A percentile compares a stretch with the other conserved stretches of the same genome.
Conservation (phyloP, 208 protist species). For the Trypanosoma boissoni region DNA sequence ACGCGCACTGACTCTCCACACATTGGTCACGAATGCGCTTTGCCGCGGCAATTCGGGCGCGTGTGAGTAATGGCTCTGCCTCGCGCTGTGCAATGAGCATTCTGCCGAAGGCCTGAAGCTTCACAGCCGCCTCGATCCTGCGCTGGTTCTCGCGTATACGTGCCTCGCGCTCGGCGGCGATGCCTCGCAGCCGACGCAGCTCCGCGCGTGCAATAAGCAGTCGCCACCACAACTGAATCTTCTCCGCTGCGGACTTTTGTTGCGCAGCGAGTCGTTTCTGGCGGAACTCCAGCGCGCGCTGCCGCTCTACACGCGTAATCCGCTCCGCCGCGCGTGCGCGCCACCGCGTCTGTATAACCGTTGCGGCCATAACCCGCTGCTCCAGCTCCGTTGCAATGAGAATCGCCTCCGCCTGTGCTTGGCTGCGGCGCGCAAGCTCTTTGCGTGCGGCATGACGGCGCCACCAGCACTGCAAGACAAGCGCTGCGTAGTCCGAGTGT, state of each 20-base stretch:
- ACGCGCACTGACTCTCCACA: slow-evolving; percentile 34
- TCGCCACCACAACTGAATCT: slow-evolving; percentile 41
- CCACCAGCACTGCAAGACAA: slow-evolving; percentile 54
- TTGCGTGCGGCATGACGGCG: slow-evolving; percentile 34
- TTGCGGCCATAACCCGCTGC: slow-evolving; percentile 40
- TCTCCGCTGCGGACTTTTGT: slow-evolving; percentile 3
- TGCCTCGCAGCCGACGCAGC: slow-evolving; percentile 21
- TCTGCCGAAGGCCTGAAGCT: slow-evolving; percentile 69
- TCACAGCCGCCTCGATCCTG: slow-evolving; percentile 49
- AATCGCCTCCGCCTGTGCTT: slow-evolving; percentile 20
- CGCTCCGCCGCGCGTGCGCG: slow-evolving; percentile 30
- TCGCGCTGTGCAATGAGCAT: slow-evolving; percentile 48
- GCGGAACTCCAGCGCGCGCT: slow-evolving; percentile 12
- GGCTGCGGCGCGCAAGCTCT: slow-evolving; percentile 18
- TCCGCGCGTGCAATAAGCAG: slow-evolving; percentile 21
- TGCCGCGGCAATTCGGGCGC: slow-evolving; percentile 50
- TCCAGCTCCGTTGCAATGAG: slow-evolving; percentile 21
- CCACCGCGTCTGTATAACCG: slow-evolving; percentile 64
- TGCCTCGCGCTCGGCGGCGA: slow-evolving; percentile 32
- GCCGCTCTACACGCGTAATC: slow-evolving; percentile 19
- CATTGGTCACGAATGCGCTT: slow-evolving; percentile 34
- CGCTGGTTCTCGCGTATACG: slow-evolving; percentile 44
- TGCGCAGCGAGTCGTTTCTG: slow-evolving; percentile 25
- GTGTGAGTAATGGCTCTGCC: slow-evolving; percentile 33
- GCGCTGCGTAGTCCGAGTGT: slow-evolving; percentile 33